phyloP scores from a whole-genome alignment of 2,329 filamentous ascomycete genomes.

The Monosporascus sp. region DNA sequence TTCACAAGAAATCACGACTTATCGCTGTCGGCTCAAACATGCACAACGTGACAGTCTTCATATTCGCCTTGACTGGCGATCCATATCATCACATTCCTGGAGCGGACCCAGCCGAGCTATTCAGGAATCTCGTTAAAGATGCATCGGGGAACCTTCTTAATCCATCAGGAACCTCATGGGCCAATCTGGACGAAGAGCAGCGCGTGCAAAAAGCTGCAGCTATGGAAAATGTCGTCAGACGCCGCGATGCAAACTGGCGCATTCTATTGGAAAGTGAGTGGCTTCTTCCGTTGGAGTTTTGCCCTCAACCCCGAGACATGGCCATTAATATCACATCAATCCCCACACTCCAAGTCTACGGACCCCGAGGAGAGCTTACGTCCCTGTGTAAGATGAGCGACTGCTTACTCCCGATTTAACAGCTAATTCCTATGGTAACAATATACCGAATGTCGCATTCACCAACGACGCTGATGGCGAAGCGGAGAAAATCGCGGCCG shows the following conservation, averaged over 20 bases:
- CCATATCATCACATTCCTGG: slow-evolving; percentile 1
- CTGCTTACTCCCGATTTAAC: background rate
- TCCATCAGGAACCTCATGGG: background rate
- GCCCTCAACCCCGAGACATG: background rate
- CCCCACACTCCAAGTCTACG: too few species aligned
- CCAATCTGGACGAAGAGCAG: background rate
- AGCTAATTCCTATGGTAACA: slow-evolving; percentile 32
- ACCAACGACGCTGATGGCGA: slow-evolving; percentile 38
- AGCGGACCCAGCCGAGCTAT: slow-evolving; percentile 7
- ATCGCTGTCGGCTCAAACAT: slow-evolving; percentile 83
- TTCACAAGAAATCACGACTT: slow-evolving; percentile 75
- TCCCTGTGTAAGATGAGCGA: background rate
- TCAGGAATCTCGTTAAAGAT: slow-evolving; percentile 16
- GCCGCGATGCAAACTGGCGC: slow-evolving; percentile 42
- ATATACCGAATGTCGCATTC: slow-evolving; percentile 51
- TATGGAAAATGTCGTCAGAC: slow-evolving; percentile 31
- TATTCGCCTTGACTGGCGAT: slow-evolving; percentile 25
- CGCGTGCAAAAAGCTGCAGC: slow-evolving; percentile 9
- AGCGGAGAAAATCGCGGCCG: slow-evolving; percentile 44
- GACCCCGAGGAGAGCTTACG: background rate
- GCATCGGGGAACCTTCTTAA: slow-evolving; percentile 9
- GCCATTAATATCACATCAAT: background rate
- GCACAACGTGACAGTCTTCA: slow-evolving; percentile 25
- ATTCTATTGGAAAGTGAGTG: slow-evolving; percentile 35
- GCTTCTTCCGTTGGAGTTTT: background rate